phyloP scores from a whole-genome alignment of 2,329 filamentous ascomycete species.

The Balansia obtecta region DNA sequence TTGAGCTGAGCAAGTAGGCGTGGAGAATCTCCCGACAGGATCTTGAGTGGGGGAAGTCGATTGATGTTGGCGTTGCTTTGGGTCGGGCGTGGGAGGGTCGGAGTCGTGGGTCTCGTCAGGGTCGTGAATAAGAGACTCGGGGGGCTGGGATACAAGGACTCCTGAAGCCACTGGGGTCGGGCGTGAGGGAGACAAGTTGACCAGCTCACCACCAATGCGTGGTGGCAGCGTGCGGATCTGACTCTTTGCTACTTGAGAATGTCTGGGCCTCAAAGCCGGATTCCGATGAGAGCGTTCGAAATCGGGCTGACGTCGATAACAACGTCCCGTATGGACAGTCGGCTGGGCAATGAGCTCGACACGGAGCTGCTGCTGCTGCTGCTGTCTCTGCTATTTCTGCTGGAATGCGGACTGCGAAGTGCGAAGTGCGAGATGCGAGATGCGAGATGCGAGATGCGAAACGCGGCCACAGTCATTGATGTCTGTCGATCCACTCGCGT shows the following conservation, averaged over 20 bases:
- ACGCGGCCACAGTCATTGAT: not conserved
- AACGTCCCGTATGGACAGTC: too few relatives aligned
- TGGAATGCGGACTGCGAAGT: too few relatives aligned
- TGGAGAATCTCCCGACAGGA: constrained; percentile 27
- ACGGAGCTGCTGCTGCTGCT: too few relatives aligned
- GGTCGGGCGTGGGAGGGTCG: constrained; percentile 18
- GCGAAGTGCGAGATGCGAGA: too few relatives aligned
- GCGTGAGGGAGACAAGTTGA: constrained; percentile 35
- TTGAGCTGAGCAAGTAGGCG: constrained; percentile 30
- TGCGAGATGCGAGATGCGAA: too few relatives aligned
- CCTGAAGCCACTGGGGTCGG: constrained; percentile 25
- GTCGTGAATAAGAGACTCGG: constrained; percentile 33
- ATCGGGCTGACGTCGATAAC: not conserved
- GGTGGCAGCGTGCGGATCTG: constrained; percentile 18
- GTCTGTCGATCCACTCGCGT: too few relatives aligned
- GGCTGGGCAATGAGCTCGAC: too few relatives aligned
- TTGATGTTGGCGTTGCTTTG: constrained; percentile 31
- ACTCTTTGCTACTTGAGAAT: not conserved
- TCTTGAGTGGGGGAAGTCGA: not conserved
- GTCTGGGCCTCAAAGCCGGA: not conserved
- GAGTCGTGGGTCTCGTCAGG: constrained; percentile 41
- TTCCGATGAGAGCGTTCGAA: not conserved
- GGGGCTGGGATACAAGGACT: constrained; percentile 31
- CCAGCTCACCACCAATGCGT: constrained; percentile 24
- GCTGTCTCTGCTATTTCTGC: not conserved